Evolutionary conservation across 2,329 filamentous ascomycete genomes (phyloP), one percentile per base, ranked within the genome.

Genomic region (Graphium sp.): DNA sequence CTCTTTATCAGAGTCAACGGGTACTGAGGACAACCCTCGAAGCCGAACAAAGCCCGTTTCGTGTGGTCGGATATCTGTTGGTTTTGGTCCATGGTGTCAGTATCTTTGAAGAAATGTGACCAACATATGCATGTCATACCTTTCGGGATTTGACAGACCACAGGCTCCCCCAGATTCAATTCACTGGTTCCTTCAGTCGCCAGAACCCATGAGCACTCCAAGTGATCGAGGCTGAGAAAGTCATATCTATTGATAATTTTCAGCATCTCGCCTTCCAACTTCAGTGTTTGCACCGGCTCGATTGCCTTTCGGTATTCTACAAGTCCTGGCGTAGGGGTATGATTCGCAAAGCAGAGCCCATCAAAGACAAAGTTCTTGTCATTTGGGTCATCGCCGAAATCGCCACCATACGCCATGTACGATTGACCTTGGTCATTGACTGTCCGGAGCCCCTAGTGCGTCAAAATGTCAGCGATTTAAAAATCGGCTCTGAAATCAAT

Each of bases 331-430:
- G 55, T 58, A 0, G 64, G 60, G 1, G 47, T 55, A 36, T 69
- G 64, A n/a, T 55, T 47, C 5, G 58, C 59, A 3, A 53, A 46
- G 19, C 53, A 53, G 6, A 71, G 48, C 3, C 66, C 66, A 33
- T 71, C 66, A 53, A 70, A 58, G 23, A 67, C 58, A 29, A 74
- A 75, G 31, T 64, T 66, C 2, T 49, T 53, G 38, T 74, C 69
- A 36, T 74, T 68, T 0, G 67, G 68, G 0, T 58, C 49, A 27
- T 74, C 69, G 4, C 61, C 63, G 43, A 72, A 74, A 40, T 74
- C 69, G 2, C 69, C 68, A 2, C 69, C 69, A 23, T 72, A 74
- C 0, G 53, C 69, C 44, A 63, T 66, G 37, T 58, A 66, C 26
- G 54, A 48, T 22, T 53, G 49, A 17, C 56, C 56, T 13, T 57